Evolutionary conservation across 1,284 basidiomycete species (phyloP).

Genomic region (Taiwanofungus camphoratus): DNA sequence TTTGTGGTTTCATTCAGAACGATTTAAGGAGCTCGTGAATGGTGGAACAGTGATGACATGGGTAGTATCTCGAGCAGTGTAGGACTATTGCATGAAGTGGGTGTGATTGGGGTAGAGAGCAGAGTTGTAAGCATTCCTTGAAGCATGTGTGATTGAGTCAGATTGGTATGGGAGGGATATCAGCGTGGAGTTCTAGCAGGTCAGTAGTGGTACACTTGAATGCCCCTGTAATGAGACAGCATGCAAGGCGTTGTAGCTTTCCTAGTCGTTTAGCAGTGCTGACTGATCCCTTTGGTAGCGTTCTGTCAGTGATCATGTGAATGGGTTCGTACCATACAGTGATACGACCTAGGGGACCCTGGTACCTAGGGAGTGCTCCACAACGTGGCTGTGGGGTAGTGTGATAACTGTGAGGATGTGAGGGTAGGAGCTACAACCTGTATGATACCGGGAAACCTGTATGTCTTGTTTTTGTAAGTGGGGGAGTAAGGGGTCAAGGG

Average conservation of each 20-base stretch:
- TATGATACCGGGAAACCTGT: no score
- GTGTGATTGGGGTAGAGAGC: background rate
- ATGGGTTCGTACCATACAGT: slow-evolving; percentile 11
- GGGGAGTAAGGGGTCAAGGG: no score
- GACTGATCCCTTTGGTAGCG: slow-evolving; percentile 15
- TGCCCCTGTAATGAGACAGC: background rate
- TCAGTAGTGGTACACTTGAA: background rate
- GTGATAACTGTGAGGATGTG: no score
- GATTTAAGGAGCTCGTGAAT: background rate
- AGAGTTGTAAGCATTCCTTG: background rate
- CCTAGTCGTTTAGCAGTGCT: slow-evolving; percentile 1
- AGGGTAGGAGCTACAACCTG: no score
- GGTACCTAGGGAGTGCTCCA: no score
- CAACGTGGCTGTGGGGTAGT: no score
- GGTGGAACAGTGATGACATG: background rate
- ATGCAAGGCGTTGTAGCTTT: slow-evolving; percentile 7
- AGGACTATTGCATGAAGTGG: background rate
- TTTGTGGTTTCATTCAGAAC: background rate
- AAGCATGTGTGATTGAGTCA: background rate
- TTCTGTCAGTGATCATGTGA: slow-evolving; percentile 11
- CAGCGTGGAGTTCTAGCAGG: background rate
- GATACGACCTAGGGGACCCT: no score
- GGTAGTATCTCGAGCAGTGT: background rate
- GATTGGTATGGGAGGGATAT: background rate
- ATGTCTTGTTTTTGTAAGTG: no score